A percentile compares a stretch with the other conserved stretches of the same genome.
Conservation (phyloP, 805 yeast genomes). For the Myxozyma sirexii region DNA sequence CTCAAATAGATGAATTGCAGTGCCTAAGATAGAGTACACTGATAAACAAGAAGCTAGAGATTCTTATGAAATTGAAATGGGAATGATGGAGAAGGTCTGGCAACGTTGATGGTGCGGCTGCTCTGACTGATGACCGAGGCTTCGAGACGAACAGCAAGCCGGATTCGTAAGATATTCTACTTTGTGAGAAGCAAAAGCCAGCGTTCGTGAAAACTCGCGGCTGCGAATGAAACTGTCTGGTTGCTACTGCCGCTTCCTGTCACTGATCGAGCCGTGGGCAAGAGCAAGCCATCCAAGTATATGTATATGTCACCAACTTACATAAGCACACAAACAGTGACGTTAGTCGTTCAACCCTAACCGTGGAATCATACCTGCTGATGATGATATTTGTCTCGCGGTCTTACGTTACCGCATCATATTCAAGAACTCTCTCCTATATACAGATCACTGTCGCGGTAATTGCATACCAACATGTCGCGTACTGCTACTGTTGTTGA, state of each 20-base stretch:
- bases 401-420: neutral
- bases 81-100: slow-evolving; percentile 1
- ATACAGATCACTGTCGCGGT: neutral
- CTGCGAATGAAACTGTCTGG: too few species aligned
- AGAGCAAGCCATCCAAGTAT: too few species aligned
- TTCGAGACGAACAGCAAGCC: neutral
- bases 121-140: neutral
- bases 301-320: too few species aligned
- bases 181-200: too few species aligned
- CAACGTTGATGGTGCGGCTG: neutral
- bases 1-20: neutral
- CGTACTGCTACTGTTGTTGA: slow-evolving; percentile 75
- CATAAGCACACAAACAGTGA: too few species aligned
- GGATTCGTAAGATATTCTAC: neutral
- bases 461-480: neutral
- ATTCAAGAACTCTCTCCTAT: neutral
- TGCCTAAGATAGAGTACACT: too few species aligned
- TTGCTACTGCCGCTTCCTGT: too few species aligned
- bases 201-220: too few species aligned
- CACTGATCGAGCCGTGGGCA: too few species aligned
- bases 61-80: too few species aligned
- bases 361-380: too few species aligned
- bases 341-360: too few species aligned
- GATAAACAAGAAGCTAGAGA: neutral
- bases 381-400: neutral